Percentiles rank a stretch among this genome's conserved stretches.
These are phyloP conservation scores for Aspergillus eucalypticola DNA, from an alignment of 2,329 filamentous ascomycete species.

Conservation along the genomic window DNA sequence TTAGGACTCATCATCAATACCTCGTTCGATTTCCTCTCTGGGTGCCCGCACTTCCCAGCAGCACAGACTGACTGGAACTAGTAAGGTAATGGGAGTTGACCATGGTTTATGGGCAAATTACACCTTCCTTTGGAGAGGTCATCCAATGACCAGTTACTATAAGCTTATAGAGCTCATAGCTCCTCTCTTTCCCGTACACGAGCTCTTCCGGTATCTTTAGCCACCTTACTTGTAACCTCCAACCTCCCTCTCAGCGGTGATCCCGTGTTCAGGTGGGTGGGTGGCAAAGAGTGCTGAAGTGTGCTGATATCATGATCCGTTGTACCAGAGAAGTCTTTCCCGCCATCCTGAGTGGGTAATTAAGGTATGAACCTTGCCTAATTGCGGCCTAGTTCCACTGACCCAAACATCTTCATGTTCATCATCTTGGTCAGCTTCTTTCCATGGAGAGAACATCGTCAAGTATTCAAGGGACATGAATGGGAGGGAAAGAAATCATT, in stretches of 20 bases:
- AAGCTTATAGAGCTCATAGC: too few species aligned
- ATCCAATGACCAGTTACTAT: too few species aligned
- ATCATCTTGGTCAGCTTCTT: too few species aligned
- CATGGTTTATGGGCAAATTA: background rate
- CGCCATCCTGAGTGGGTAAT: background rate
- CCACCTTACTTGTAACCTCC: background rate
- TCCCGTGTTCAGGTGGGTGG: background rate
- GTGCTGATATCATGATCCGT: slow-evolving; percentile 10
- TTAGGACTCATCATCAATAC: too few species aligned
- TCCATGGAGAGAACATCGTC: too few species aligned
- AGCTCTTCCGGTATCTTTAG: background rate
- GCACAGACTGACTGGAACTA: background rate
- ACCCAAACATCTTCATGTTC: background rate
- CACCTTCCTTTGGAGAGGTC: background rate
- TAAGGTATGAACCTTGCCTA: background rate
- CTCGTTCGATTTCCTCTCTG: background rate
- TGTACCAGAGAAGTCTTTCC: background rate
- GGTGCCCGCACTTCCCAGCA: background rate
- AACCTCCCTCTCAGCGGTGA: too few species aligned
- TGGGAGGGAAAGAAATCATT: too few species aligned
- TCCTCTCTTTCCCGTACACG: background rate
- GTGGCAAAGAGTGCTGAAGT: background rate
- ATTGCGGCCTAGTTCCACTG: background rate
- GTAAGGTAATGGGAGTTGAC: background rate
- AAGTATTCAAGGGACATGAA: too few species aligned